These are phyloP conservation scores for Dendrobium chrysotoxum DNA, from an alignment of 106 monocot genomes.

Conservation along the genomic window DNA sequence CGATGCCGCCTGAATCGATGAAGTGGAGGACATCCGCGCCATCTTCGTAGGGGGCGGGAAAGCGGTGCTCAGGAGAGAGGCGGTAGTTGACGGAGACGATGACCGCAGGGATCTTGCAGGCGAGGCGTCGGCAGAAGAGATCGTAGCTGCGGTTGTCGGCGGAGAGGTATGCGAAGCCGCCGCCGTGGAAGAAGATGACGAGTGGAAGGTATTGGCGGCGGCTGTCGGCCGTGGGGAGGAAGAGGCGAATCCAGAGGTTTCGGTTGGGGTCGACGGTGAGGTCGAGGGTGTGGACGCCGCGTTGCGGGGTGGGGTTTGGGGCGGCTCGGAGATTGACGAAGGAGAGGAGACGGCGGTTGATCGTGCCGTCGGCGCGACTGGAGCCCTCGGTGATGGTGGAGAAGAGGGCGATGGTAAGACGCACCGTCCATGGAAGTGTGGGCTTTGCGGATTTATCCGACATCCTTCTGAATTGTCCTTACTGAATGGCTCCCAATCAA, in stretches of 20 bases:
- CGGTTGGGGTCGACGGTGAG: constrained; percentile 30
- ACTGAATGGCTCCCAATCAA: no score
- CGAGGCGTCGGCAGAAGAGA: not conserved
- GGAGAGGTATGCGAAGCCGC: constrained; percentile 2
- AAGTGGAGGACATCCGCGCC: constrained; percentile 22
- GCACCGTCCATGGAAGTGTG: constrained; percentile 13
- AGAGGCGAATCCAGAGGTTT: constrained; percentile 44
- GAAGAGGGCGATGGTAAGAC: constrained; percentile 14
- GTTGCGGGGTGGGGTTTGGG: constrained; percentile 20
- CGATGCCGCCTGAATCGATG: constrained; percentile 13
- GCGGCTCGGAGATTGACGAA: constrained; percentile 20
- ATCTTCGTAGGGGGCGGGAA: constrained; percentile 31
- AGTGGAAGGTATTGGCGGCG: not conserved
- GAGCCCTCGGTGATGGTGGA: constrained; percentile 22
- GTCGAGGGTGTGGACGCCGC: constrained; percentile 46
- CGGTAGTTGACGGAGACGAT: constrained; percentile 28
- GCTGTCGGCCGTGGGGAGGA: constrained; percentile 19
- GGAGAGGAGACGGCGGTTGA: constrained; percentile 49
- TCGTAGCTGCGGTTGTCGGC: not conserved
- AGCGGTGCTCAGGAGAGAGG: constrained; percentile 28
- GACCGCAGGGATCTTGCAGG: constrained; percentile 7
- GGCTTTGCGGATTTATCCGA: no score
- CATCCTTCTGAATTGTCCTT: no score
- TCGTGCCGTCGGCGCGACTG: constrained; percentile 54
- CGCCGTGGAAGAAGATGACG: constrained; percentile 18